Conservation (phyloP, 2,329 filamentous ascomycete species). For the Tolypocladium ophioglossoides region DNA sequence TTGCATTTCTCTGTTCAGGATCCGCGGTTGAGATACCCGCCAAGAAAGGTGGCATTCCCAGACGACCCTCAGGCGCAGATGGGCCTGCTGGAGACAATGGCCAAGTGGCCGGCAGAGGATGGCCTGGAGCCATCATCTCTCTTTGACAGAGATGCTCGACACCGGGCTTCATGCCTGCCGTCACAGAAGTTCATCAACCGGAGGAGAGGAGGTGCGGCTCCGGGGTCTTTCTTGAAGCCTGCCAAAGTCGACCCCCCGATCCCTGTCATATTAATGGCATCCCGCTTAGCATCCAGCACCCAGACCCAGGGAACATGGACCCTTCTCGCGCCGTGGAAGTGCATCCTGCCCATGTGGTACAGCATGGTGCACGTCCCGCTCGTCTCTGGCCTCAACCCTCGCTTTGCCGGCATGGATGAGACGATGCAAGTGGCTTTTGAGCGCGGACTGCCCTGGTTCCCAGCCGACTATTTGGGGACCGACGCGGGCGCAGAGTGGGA, state of each 20-base stretch:
- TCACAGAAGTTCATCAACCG: constrained; percentile 75
- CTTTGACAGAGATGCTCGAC: constrained; percentile 58
- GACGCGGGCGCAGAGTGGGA: constrained; percentile 74
- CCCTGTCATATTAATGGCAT: constrained; percentile 61
- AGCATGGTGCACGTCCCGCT: constrained; percentile 73
- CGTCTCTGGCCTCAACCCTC: constrained; percentile 67
- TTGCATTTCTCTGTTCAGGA: constrained; percentile 67
- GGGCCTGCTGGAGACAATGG: constrained; percentile 47
- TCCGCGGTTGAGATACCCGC: constrained; percentile 70
- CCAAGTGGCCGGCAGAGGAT: constrained; percentile 56
- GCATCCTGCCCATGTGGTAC: constrained; percentile 77
- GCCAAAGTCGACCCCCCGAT: constrained; percentile 60
- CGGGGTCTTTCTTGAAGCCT: constrained; percentile 51
- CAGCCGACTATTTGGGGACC: constrained; percentile 72
- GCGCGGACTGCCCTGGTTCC: constrained; percentile 69
- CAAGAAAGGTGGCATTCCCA: constrained; percentile 39
- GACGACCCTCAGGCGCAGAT: constrained; percentile 24
- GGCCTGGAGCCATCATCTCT: constrained; percentile 38
- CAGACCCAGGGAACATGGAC: constrained; percentile 66
- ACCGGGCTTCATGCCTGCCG: constrained; percentile 53
- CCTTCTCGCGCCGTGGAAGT: constrained; percentile 82
- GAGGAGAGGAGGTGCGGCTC: constrained; percentile 52
- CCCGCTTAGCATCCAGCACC: constrained; percentile 33
- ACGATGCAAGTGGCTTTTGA: constrained; percentile 75
- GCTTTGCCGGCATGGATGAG: constrained; percentile 75